These are phyloP conservation scores for Phytophthora tubulina DNA, from an alignment of 352 stramenopile species.

Conservation along the genomic window DNA sequence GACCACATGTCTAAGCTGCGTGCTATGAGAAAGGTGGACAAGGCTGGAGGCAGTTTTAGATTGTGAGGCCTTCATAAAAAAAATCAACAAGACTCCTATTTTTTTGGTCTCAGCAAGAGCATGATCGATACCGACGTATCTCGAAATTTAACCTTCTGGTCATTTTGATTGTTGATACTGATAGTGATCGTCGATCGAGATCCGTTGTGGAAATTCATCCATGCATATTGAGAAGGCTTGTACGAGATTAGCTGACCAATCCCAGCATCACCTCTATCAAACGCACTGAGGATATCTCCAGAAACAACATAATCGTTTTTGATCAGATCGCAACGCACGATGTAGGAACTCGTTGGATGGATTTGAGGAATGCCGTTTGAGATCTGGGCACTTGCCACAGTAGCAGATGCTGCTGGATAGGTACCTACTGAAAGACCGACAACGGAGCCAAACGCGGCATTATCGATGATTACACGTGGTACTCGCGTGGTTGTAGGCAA, in stretches of 20 bases:
- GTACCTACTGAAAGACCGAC: constrained; percentile 13
- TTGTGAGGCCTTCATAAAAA: constrained; percentile 17
- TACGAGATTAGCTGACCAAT: constrained; percentile 21
- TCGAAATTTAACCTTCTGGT: background rate
- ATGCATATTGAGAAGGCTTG: constrained; percentile 2
- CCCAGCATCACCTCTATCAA: constrained; percentile 17
- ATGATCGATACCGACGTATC: constrained; percentile 2
- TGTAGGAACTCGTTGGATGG: constrained; percentile 22
- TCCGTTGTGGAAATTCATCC: background rate
- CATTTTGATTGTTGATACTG: background rate
- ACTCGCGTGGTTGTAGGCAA: constrained; percentile 16
- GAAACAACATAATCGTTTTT: constrained; percentile 35
- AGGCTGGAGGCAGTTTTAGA: constrained; percentile 2
- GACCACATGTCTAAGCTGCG: constrained; percentile 11
- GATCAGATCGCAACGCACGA: constrained; percentile 31
- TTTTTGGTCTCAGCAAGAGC: constrained; percentile 21
- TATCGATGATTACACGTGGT: constrained; percentile 29
- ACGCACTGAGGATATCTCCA: constrained; percentile 23
- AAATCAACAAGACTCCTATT: too few relatives aligned
- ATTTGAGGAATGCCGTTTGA: constrained; percentile 26
- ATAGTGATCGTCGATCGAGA: background rate
- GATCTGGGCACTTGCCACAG: constrained; percentile 4
- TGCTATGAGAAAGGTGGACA: background rate
- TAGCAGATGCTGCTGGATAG: constrained; percentile 19
- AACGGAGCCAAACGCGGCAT: constrained; percentile 17